Evolutionary conservation across 768 basidiomycete genomes (phyloP).

Genomic region (Mycena pura): DNA sequence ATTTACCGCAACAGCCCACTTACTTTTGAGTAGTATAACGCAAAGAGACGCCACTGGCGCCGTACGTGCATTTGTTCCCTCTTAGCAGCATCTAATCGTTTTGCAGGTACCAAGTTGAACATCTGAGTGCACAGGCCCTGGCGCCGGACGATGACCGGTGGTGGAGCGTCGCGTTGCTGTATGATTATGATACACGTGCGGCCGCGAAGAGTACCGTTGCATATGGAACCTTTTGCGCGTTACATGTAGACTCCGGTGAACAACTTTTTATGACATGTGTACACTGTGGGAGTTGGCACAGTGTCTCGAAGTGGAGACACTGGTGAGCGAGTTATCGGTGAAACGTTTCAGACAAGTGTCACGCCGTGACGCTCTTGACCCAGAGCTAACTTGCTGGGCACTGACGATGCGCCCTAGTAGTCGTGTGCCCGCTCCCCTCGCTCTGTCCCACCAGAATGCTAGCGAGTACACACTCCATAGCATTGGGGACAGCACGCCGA

Average conservation of each 20-base stretch:
- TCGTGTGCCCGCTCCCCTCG: conserved; percentile 8
- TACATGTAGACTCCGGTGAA: no score
- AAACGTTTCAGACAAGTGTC: no score
- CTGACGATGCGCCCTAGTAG: conserved; percentile 24
- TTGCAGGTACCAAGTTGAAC: conserved; percentile 91
- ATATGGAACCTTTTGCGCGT: no score
- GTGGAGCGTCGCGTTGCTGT: conserved; percentile 7
- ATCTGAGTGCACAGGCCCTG: conserved; percentile 56
- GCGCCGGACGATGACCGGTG: not conserved
- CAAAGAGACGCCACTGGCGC: conserved; percentile 98
- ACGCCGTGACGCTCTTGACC: no score
- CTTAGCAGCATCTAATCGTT: not conserved
- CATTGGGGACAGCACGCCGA: conserved; percentile 52
- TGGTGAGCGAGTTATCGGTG: no score
- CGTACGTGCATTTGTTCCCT: conserved; percentile 7
- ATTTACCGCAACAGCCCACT: not conserved
- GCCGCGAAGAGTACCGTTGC: not conserved
- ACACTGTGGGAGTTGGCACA: no score
- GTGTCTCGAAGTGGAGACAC: no score
- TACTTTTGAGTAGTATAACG: conserved; percentile 69
- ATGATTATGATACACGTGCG: conserved; percentile 18
- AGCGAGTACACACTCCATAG: conserved; percentile 73
- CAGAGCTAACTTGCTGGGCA: no score
- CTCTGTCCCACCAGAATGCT: conserved; percentile 40
- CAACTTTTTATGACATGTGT: no score